These are phyloP conservation scores for Penicillium paradoxum DNA, from an alignment of 495 filamentous ascomycete species.

Conservation along the genomic window DNA sequence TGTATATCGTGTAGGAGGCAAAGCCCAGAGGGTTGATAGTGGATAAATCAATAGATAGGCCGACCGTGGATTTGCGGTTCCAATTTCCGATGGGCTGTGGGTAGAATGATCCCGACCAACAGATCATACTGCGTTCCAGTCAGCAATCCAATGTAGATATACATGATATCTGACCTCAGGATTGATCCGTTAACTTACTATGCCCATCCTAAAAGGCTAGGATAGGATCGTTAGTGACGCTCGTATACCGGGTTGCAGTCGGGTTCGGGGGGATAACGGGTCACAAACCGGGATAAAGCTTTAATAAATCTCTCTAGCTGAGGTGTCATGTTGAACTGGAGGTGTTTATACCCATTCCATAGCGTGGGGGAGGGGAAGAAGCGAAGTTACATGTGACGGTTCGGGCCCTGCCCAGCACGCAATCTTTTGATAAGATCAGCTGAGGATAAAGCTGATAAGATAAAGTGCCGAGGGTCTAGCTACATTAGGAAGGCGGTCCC, in stretches of 20 bases:
- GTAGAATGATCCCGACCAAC: conserved; percentile 88
- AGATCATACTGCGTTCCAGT: conserved; percentile 44
- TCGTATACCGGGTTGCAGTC: background rate
- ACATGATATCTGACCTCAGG: background rate
- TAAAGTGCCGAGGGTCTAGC: background rate
- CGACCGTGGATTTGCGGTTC: conserved; percentile 66
- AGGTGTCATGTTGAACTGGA: conserved; percentile 16
- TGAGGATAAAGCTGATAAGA: conserved; percentile 18
- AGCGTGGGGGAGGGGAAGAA: background rate
- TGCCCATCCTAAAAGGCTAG: conserved; percentile 40
- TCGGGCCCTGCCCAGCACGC: background rate
- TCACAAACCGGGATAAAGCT: conserved; percentile 41
- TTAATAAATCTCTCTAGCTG: conserved; percentile 36
- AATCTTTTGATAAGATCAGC: conserved; percentile 12
- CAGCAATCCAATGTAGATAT: background rate
- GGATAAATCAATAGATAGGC: conserved; percentile 82
- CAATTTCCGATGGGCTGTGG: conserved; percentile 80
- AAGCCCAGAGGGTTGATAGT: conserved; percentile 82
- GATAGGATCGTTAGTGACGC: background rate
- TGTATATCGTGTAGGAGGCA: conserved; percentile 70
- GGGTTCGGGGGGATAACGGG: background rate
- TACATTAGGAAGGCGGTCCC: conserved; percentile 23
- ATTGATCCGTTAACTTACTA: conserved; percentile 29
- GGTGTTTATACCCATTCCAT: background rate
- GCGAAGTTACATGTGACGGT: background rate